phyloP scores from a whole-genome alignment of 345 rosid species.

The Ailanthus altissimus region DNA sequence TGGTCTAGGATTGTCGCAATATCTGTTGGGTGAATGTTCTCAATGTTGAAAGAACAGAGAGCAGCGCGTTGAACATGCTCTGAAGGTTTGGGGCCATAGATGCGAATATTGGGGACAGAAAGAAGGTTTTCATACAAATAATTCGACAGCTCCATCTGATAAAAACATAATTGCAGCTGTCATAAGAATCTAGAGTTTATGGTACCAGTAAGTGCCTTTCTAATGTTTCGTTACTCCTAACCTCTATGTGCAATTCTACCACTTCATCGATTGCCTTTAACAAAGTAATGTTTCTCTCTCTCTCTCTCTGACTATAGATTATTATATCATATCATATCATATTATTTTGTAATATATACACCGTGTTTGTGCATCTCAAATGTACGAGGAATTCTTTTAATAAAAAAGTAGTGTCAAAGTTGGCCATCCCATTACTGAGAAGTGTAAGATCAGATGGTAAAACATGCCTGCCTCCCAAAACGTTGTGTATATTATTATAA shows the following conservation, averaged over 20 bases:
- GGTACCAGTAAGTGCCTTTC: too few relatives aligned
- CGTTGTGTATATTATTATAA: background rate
- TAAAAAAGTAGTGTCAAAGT: background rate
- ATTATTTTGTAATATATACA: too few relatives aligned
- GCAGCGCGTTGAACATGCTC: conserved; percentile 59
- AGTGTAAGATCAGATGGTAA: background rate
- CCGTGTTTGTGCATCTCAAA: background rate
- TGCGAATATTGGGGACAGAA: conserved; percentile 56
- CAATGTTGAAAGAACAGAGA: conserved; percentile 89
- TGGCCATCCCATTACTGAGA: background rate
- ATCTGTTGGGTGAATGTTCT: conserved; percentile 83
- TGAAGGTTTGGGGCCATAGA: conserved; percentile 89
- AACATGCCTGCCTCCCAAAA: background rate
- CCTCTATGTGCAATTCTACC: background rate
- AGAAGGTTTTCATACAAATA: conserved; percentile 75
- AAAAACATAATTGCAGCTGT: background rate
- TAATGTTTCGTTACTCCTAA: too few relatives aligned
- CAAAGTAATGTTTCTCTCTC: background rate
- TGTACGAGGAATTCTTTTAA: background rate
- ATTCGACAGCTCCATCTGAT: conserved; percentile 64
- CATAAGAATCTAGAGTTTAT: too few relatives aligned
- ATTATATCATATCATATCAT: too few relatives aligned
- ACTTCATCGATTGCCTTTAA: background rate
- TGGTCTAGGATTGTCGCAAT: conserved; percentile 90
- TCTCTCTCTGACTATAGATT: too few relatives aligned